Evolutionary conservation across 176 grass and related monocot genomes (phyloP).

Genomic region (Tillandsia fasciculata): DNA sequence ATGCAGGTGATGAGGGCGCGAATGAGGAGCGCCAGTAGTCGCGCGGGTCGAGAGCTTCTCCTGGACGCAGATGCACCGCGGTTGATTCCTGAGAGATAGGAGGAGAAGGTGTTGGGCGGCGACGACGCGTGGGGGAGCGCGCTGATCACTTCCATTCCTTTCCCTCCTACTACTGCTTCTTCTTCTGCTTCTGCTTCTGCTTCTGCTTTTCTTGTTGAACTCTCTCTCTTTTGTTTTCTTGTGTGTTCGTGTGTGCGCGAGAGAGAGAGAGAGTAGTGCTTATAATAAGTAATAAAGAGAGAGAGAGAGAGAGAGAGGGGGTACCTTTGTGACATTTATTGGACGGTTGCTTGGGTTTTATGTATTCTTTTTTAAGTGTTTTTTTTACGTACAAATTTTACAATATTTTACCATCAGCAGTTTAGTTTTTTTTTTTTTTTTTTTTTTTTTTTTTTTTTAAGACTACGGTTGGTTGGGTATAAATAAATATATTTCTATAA

Average conservation of each 20-base stretch:
- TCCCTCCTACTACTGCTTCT: not conserved
- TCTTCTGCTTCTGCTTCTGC: no score
- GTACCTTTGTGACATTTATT: conserved; percentile 15
- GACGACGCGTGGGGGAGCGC: not conserved
- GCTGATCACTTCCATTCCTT: not conserved
- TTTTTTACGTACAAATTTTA: no score
- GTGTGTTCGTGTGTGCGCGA: no score
- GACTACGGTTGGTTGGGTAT: no score
- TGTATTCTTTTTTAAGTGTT: no score
- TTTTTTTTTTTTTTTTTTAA: no score
- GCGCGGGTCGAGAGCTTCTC: conserved; percentile 19
- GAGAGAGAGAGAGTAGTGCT: no score
- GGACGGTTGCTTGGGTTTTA: conserved; percentile 20
- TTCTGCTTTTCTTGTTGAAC: no score
- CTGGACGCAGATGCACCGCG: conserved; percentile 2
- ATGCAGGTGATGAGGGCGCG: conserved; percentile 77
- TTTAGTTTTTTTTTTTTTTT: no score
- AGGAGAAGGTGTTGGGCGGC: conserved; percentile 4
- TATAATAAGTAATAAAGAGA: not conserved
- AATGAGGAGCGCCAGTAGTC: conserved; percentile 43
- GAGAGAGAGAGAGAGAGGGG: conserved; percentile 1
- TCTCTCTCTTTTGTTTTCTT: no score
- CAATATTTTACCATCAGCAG: no score
- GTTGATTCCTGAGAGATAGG: conserved; percentile 6
- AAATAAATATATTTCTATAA: no score